Evolutionary conservation across 163 green algal species (phyloP), one percentile per base, ranked within the genome.

Genomic region (Scenedesmus sp.): DNA sequence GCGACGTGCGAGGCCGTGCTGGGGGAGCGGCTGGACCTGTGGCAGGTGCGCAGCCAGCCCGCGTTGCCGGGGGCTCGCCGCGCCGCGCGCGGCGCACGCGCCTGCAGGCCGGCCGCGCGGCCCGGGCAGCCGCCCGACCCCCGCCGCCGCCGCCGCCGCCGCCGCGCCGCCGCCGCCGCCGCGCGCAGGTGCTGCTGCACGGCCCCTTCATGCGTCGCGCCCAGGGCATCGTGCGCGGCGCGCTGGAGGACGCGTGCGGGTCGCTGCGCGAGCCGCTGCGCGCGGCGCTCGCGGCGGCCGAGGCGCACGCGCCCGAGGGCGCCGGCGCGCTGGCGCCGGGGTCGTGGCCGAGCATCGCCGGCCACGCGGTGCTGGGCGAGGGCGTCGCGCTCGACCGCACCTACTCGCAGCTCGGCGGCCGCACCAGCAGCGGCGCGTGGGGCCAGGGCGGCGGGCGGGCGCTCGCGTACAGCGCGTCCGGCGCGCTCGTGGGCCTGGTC

Each of bases 161-260:
- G 4, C 75, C 81, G 34, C 64, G 10, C 62, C 75, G 2, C 89
- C 75, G 22, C 54, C 90, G 9, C 73, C 85, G 14, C 63, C 94
- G 26, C 97, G n/a, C 90, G 89, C 73, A 89, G 50, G 76, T 89
- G 57, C 50, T 97, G n/a, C 92, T 97, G 45, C 92, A 98, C 63
- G 51, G 63, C 14, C 71, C 89, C 22, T 94, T 98, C 67, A 47
- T 94, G 26, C 71, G 75, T 10, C 81, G 90, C 0, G 82, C 77
- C 64, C 92, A 91, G 79, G 66, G 84, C 45, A 77, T 96, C 18
- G 75, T 89, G 1, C 34, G 58, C 34, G 56, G 17, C 18, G 14
- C 47, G 22, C 18, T 85, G 54, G 34, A 67, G 13, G 44, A 63
- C 24, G 67, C 50, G 24, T 50, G 53, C 57, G 45, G 65, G 36